phyloP scores from a whole-genome alignment of 495 filamentous ascomycete genomes.

The Amorphotheca resinae region DNA sequence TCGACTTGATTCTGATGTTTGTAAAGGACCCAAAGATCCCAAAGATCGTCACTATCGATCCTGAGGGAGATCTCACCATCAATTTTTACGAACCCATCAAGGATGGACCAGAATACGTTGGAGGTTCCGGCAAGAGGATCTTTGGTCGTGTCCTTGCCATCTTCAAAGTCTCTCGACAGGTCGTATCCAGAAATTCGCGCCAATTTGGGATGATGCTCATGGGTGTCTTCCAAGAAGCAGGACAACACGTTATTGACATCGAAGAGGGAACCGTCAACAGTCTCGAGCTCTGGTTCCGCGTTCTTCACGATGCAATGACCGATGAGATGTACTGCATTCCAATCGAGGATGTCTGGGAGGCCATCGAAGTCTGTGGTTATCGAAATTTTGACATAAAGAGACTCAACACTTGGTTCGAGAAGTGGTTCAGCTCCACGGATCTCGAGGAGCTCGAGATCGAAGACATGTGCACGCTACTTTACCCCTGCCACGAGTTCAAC shows the following conservation, averaged over 20 bases:
- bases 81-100: neutral
- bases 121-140: neutral
- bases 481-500: constrained; percentile 4
- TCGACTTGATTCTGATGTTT: too few species aligned
- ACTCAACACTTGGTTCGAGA: constrained; percentile 1
- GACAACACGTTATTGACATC: neutral
- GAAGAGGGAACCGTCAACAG: neutral
- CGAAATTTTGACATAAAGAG: neutral
- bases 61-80: neutral
- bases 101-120: too few species aligned
- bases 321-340: neutral
- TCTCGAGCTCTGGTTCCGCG: constrained; percentile 2
- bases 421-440: neutral
- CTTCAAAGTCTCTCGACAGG: neutral
- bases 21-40: too few species aligned
- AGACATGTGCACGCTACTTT: neutral
- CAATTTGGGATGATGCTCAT: neutral
- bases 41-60: neutral
- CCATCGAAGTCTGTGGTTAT: neutral
- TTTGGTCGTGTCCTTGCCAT: neutral
- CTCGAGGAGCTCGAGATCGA: too few species aligned
- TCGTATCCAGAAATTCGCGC: neutral
- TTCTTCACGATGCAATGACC: neutral
- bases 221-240: neutral
- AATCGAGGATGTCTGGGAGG: neutral